Percentiles rank a stretch among this genome's conserved stretches.
Evolutionary conservation across 768 basidiomycete genomes (phyloP).

Genomic region (Pseudohyphozyma bogoriensis): DNA sequence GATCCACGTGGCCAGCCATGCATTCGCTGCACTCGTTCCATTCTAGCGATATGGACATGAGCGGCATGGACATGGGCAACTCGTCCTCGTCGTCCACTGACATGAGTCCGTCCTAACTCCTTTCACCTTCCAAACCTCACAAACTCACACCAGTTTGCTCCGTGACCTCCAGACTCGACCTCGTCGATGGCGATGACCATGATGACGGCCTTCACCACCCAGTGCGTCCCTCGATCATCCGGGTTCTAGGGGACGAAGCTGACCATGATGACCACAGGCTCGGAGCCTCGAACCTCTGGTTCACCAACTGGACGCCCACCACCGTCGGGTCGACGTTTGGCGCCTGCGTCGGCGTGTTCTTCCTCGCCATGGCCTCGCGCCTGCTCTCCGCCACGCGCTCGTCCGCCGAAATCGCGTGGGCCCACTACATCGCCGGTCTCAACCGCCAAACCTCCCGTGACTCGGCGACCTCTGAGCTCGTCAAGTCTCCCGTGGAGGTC

Average conservation of each 20-base stretch:
- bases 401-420: conserved; percentile 51
- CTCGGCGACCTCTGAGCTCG: neutral
- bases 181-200: neutral
- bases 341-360: conserved; percentile 61
- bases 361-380: conserved; percentile 61
- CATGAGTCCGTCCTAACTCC: too few relatives aligned
- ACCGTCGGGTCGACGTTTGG: conserved; percentile 62
- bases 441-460: neutral
- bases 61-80: too few relatives aligned
- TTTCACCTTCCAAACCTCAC: too few relatives aligned
- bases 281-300: conserved; percentile 36
- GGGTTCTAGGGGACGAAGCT: neutral
- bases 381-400: conserved; percentile 55
- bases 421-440: conserved; percentile 44
- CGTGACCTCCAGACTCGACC: too few relatives aligned
- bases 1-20: too few relatives aligned
- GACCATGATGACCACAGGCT: neutral
- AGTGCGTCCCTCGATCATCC: neutral
- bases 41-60: too few relatives aligned
- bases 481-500: too few relatives aligned
- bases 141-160: too few relatives aligned
- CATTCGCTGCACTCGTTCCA: too few relatives aligned
- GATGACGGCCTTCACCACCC: neutral
- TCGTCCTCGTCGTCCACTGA: too few relatives aligned
- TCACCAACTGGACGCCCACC: conserved; percentile 57